Conservation (phyloP, 1,139 yeast genomes). For the Hemisphaericaspora xylanilytica region DNA sequence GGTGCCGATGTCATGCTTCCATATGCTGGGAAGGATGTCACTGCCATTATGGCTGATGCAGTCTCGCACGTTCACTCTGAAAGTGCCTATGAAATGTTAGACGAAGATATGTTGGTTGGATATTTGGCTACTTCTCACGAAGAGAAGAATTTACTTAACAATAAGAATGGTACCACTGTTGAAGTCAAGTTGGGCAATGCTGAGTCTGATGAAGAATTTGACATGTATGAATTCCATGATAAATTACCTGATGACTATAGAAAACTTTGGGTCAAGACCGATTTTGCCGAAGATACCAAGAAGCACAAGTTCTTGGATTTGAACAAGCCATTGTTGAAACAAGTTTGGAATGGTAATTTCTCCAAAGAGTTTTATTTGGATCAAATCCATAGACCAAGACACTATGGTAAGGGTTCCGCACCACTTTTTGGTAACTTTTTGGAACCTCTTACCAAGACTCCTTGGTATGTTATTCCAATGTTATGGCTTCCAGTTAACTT, state of each 20-base stretch:
- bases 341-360: conserved; percentile 72
- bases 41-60: conserved; percentile 71
- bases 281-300: conserved; percentile 63
- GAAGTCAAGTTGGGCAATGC: conserved; percentile 37
- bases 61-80: conserved; percentile 76
- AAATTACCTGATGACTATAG: conserved; percentile 71
- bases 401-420: conserved; percentile 79
- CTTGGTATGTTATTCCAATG: conserved; percentile 74
- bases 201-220: conserved; percentile 17
- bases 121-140: conserved; percentile 47
- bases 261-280: conserved; percentile 73
- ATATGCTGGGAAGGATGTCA: conserved; percentile 81
- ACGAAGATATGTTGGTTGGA: conserved; percentile 60
- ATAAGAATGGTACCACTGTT: conserved; percentile 41
- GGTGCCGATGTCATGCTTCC: conserved; percentile 75
- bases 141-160: conserved; percentile 42
- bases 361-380: conserved; percentile 87
- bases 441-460: conserved; percentile 48
- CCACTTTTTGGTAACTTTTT: conserved; percentile 56
- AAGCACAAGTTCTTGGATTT: conserved; percentile 87
- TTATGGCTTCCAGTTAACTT: conserved; percentile 83
- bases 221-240: conserved; percentile 49
- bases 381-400: conserved; percentile 97
- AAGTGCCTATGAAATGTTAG: conserved; percentile 83
- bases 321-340: conserved; percentile 74